Base-by-base conservation (phyloP, 2,329 filamentous ascomycete genomes). In the Arthrobotrys sinensis region DNA sequence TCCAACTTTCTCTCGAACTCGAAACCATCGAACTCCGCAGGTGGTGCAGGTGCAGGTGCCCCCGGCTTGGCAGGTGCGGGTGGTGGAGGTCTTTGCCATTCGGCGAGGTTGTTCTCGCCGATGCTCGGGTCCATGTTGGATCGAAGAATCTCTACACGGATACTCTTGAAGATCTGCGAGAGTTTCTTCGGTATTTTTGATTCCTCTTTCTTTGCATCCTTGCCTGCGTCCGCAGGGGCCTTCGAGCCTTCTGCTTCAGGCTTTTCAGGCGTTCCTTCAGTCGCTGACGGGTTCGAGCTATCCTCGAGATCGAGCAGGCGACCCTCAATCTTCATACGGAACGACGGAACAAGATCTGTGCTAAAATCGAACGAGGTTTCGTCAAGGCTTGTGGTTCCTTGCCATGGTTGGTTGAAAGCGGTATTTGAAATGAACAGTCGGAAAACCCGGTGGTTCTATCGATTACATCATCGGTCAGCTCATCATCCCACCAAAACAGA, bases 361-460 rank as follows among this genome's bases (percentile, higher is more conserved):
- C 90, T 91, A 82, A 97, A 94, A 83, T 96, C 94, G 80, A 96
- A 96, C 40, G 89, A 89, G 40, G 81, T 82, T 66, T 82, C 81
- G 16, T 82, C 81, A 8, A 82, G 79, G 21, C 80, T 73, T 83
- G 95, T 91, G 10, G 91, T 88, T 78, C 91, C 91, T 85, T 99
- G 96, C 96, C 96, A 98, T 36, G 92, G 91, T 85, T 99, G 96
- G 83, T 96, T 93, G 84, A 97, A 93, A 38, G 91, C 93, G 0
- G 94, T 97, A 85, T 99, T 99, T 82, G 91, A 94, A 82, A 99
- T 91, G 94, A 94, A 98, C 80, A 99, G 89, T 79, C 95, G 92
- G 84, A 99, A 87, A 1, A 93, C 97, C 83, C 91, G 92, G 84
- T 91, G 92, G 81, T 92, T 90, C 89, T 93, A 28, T 45, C 14